Evolutionary conservation across 2,329 filamentous ascomycete genomes (phyloP), one percentile per base, ranked within the genome.

Genomic region (Akanthomyces lecanii): DNA sequence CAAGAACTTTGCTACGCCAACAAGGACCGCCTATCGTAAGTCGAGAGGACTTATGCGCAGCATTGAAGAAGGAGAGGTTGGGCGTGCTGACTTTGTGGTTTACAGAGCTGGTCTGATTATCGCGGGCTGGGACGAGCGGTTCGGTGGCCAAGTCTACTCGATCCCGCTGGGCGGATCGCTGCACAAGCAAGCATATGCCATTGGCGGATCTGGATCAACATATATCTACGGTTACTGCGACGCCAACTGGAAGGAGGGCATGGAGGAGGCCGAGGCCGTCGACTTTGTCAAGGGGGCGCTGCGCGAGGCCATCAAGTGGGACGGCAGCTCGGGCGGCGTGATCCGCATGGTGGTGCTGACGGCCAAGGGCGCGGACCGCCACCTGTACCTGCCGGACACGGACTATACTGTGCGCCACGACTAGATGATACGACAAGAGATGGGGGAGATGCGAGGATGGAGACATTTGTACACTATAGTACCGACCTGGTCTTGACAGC

Each of bases 171-270:
- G 95, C 70, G 95, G 95, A 63, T 98, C 95, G 57, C 86, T 99
- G 70, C 95, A 99, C 87, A 97, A 98, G 83, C 93, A 97, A 76
- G 76, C 93, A 21, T 99, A 97, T 74, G 87, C 95, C 50, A 99
- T 99, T 72, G 93, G 92, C 69, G 95, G 95, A 52, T 98, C 94
- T 23, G 95, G 95, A 48, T 98, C 94, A 70, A 98, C 95, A 66
- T 99, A 99, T 82, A 99, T 99, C 78, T 99, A 98, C 82, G 95
- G 95, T 71, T 98, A 96, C 83, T 98, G 93, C 75, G 94, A 99
- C 75, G 89, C 92, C 63, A 87, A 99, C 82, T 99, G 95, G 95
- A 87, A 83, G 76, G 95, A 98, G 78, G 87, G 87, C 68, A 98
- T 99, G 93, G 91, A 89, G 60, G 92, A 98, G 82, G 83, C 86